Base-by-base conservation (phyloP, 1,139 yeast species). In the Diutina siamensis region DNA sequence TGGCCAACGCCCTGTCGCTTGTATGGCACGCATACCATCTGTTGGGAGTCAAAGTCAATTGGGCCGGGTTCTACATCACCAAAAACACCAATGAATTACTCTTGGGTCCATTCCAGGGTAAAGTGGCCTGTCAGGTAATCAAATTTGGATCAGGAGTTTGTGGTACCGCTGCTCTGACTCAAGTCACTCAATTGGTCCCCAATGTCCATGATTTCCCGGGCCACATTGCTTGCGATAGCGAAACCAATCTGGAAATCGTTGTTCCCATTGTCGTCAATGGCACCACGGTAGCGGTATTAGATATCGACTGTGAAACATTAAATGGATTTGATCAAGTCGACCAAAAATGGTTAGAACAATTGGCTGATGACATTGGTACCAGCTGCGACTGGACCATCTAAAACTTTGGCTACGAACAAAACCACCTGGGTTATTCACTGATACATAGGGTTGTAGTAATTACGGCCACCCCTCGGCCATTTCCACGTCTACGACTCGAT, bases 201-300 rank as follows among this genome's bases (percentile, higher is more conserved):
- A 75, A 92, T 60, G 97, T 89, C 2, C 71, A 82, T 22, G 59
- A 73, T 52, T 88, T 77, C 54, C 95, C 95, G 0, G 95, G 95
- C 1, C 97, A 92, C 59, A 92, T 92, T 53, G 97, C 97, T 0
- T 92, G 98, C 61, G 98, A 92, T 63, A 95, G 96, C 1, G 95
- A 81, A 48, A 89, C 97, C 1, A 73, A 83, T 50, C 83, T 95
- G 60, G 98, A 92, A 59, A 84, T 92, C 28, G 97, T 92, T 18
- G 89, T 92, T 2, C 97, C 97, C 0, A 74, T 92, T 5, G 59
- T 66, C 15, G 50, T 52, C 2, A 59, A 62, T 10, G 77, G 71
- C 3, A 54, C 57, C 20, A 64, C 78, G 1, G 57, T 75, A 15
- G 98, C 89, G 2, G 97, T 92, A 5, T 69, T 92, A 48, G 97